Evolutionary conservation across 176 grass and related monocot genomes (phyloP).

Genomic region (Puya raimondii): DNA sequence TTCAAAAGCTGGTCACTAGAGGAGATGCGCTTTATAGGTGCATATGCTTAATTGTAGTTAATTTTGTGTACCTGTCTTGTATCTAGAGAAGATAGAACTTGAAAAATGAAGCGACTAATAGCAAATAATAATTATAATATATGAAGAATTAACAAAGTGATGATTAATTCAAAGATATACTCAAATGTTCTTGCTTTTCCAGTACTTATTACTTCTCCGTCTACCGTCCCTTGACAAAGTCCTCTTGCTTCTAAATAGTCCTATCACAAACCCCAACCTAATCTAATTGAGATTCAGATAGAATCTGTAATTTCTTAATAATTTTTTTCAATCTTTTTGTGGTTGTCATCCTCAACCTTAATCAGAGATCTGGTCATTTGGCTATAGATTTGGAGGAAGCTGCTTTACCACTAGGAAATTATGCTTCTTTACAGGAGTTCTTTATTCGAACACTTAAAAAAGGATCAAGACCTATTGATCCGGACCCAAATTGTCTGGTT

Average conservation of each 20-base stretch:
- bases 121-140: no score
- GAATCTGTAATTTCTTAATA: neutral
- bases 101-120: neutral
- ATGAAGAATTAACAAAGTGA: no score
- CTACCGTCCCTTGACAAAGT: no score
- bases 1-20: neutral
- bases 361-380: neutral
- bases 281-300: neutral
- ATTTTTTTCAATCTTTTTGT: neutral
- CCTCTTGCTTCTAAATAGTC: no score
- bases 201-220: no score
- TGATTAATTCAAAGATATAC: no score
- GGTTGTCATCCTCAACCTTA: slow-evolving; percentile 6
- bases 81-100: neutral
- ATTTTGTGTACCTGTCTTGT: neutral
- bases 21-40: neutral
- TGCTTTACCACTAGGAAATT: slow-evolving; percentile 62
- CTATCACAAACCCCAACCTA: no score
- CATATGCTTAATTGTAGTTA: neutral
- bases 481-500: slow-evolving; percentile 75
- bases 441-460: slow-evolving; percentile 68
- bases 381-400: slow-evolving; percentile 74
- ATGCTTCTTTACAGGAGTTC: slow-evolving; percentile 75
- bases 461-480: slow-evolving; percentile 56
- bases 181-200: no score